Conservation (phyloP, 495 filamentous ascomycete species). For the Aspergillus taichungensis region DNA sequence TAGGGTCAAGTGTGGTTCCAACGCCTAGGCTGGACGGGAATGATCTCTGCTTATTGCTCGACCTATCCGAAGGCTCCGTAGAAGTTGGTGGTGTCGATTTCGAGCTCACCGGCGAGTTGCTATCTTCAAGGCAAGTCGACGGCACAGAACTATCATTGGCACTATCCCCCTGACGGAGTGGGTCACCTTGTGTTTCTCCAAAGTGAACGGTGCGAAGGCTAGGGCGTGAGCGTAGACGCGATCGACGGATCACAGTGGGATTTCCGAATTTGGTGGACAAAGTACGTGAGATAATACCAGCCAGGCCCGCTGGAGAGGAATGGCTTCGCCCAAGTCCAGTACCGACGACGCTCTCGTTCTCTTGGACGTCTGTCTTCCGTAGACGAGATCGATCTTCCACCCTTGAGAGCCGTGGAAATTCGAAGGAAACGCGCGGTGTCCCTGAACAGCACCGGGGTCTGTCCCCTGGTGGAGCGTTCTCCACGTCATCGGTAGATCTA, state of each 20-base stretch:
- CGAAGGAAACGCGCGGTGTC: too few relatives aligned
- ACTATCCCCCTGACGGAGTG: conserved; percentile 16
- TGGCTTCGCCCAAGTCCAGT: conserved; percentile 8
- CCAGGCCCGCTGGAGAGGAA: conserved; percentile 21
- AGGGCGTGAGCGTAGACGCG: conserved; percentile 34
- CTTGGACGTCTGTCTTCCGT: neutral
- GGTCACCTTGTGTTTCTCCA: conserved; percentile 1
- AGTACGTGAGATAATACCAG: conserved; percentile 39
- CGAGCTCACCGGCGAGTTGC: conserved; percentile 19
- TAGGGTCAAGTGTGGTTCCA: conserved; percentile 9
- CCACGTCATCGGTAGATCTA: too few relatives aligned
- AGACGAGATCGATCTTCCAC: neutral
- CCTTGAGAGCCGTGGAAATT: neutral
- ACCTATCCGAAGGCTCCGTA: too few relatives aligned
- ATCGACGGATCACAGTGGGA: conserved; percentile 47
- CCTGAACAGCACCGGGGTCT: too few relatives aligned
- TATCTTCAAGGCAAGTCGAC: conserved; percentile 28
- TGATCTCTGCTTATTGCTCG: conserved; percentile 1
- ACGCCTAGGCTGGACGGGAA: conserved; percentile 2
- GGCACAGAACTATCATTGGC: conserved; percentile 32
- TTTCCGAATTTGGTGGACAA: conserved; percentile 42
- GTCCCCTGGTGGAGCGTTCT: too few relatives aligned
- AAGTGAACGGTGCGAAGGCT: conserved; percentile 25
- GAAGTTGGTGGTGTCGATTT: conserved; percentile 29
- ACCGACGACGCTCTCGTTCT: conserved; percentile 1